phyloP scores from a whole-genome alignment of 192 early-diverging fungal genomes.

The Linnemannia hyalina region DNA sequence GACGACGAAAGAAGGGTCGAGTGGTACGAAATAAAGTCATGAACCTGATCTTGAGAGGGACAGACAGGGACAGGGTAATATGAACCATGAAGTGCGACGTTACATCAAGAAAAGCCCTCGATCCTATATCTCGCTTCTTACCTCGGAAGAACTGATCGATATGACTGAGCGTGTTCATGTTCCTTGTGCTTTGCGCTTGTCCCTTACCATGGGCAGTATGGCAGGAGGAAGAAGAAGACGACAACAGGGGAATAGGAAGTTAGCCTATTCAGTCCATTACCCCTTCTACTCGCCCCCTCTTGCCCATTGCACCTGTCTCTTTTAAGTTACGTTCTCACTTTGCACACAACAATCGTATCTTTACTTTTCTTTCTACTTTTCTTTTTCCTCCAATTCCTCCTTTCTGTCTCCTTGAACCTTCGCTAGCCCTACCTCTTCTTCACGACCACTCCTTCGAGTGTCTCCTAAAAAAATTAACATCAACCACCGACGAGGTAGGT shows the following conservation, averaged over 20 bases:
- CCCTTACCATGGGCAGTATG: background rate
- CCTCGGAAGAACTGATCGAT: background rate
- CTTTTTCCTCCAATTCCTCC: background rate
- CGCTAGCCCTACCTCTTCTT: background rate
- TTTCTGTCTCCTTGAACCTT: background rate
- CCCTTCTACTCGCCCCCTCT: background rate
- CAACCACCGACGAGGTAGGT: background rate
- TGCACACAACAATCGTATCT: too few relatives aligned
- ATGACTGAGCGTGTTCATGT: background rate
- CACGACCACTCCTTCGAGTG: too few relatives aligned
- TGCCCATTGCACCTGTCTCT: background rate
- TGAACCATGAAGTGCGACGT: background rate
- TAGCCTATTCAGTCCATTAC: background rate
- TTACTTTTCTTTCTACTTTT: background rate
- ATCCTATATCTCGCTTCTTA: background rate
- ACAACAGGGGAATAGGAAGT: background rate
- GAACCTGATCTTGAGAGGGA: background rate
- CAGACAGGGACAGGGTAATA: background rate
- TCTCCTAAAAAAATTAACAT: background rate
- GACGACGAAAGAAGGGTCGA: background rate
- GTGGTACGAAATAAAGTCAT: background rate
- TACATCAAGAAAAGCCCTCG: background rate
- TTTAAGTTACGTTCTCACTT: background rate
- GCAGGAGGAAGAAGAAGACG: background rate
- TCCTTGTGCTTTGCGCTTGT: background rate